These are phyloP conservation scores for Poterioochromonas sp. DNA, from an alignment of 352 stramenopile species.

Conservation along the genomic window DNA sequence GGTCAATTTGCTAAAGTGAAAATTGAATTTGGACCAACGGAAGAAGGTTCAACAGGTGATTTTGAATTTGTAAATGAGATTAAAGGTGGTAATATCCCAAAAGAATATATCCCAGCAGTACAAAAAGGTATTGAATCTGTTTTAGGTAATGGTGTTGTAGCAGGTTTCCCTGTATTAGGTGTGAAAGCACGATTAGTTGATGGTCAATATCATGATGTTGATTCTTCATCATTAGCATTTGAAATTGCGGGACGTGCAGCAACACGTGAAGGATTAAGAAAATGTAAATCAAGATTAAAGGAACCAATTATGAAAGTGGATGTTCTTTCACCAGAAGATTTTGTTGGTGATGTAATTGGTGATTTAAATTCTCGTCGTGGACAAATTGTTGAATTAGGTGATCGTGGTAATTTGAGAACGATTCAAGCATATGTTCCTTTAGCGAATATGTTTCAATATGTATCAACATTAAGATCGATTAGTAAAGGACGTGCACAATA, in stretches of 20 bases:
- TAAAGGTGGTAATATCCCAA: constrained; percentile 93
- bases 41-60: constrained; percentile 43
- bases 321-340: constrained; percentile 70
- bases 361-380: constrained; percentile 59
- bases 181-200: constrained; percentile 65
- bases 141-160: constrained; percentile 83
- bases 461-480: constrained; percentile 64
- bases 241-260: constrained; percentile 67
- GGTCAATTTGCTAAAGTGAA: constrained; percentile 18
- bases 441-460: constrained; percentile 78
- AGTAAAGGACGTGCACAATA: constrained; percentile 69
- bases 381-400: constrained; percentile 62
- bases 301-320: constrained; percentile 72
- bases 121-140: constrained; percentile 93
- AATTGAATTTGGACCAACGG: constrained; percentile 88
- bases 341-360: constrained; percentile 68
- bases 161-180: constrained; percentile 80
- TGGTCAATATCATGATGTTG: constrained; percentile 69
- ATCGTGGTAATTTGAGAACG: constrained; percentile 65
- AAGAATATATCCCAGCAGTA: constrained; percentile 94
- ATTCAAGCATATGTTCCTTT: constrained; percentile 55
- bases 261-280: constrained; percentile 53
- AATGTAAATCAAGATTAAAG: constrained; percentile 54
- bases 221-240: constrained; percentile 72
- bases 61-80: constrained; percentile 73